Evolutionary conservation across 768 basidiomycete genomes (phyloP), one percentile per base, ranked within the genome.

Genomic region (Antrodiella citrinella): DNA sequence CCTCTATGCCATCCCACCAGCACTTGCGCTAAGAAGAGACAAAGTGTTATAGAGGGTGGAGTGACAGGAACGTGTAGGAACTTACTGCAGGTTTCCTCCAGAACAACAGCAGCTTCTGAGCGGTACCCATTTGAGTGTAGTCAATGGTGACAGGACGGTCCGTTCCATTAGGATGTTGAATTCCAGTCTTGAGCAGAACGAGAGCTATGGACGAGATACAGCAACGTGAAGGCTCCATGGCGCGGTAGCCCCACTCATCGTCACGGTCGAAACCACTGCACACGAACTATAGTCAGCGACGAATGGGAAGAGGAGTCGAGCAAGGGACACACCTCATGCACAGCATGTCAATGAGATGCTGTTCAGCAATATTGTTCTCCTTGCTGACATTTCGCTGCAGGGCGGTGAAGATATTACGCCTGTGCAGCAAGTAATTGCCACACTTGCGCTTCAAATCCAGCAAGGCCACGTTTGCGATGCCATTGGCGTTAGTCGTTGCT

Each of bases 1-100:
- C 82, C 56, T 95, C 92, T 35, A 93, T 74, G 10, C 95, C 95
- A 59, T 99, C 96, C 96, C 96, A 99, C 96, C 96, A 99, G 69
- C 95, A 98, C 72, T 99, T 98, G 39, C 96, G 77, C 94, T 97
- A 56, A 12, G 25, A n/a, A 53, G 23, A 19, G 44, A 18, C 23
- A 45, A 50, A 12, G 9, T 23, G 45, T 18, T 50, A 53, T 45
- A 54, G 40, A 40, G 45, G 45, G 46, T 12, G 7, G 45, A 45
- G 46, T 12, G 7, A 40, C 22, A 45, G 19, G 40, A n/a, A 50
- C 13, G 51, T 49, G 41, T 18, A 55, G 53, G 30, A 15, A 81
- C 92, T 57, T 68, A 96, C 95, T n/a, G 96, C 96, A 41, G 96
- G 96, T 67, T 99, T 99, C 65, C 96, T 77, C 96, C 96, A 99